Conservation (phyloP, 1,284 basidiomycete species). For the Tremellales sp. region DNA sequence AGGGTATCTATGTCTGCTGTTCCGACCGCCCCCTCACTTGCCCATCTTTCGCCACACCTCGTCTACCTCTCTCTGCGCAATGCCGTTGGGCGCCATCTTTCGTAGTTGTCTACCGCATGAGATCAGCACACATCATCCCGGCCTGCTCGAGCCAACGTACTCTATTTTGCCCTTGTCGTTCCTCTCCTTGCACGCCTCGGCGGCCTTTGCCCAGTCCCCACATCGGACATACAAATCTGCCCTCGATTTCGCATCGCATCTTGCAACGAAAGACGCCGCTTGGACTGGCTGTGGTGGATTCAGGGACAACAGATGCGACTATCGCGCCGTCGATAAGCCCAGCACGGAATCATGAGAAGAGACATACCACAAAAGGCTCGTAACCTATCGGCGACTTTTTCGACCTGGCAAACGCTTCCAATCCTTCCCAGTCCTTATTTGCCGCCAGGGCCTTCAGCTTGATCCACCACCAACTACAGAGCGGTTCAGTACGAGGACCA, state of each 20-base stretch:
- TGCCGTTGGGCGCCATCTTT: constrained; percentile 67
- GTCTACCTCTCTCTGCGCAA: constrained; percentile 73
- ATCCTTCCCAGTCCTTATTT: constrained; percentile 73
- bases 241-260: constrained; percentile 76
- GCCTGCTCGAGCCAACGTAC: too few species aligned
- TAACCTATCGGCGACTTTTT: constrained; percentile 93
- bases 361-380: constrained; percentile 81
- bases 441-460: constrained; percentile 77
- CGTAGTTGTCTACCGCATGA: constrained; percentile 58
- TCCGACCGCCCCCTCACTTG: too few species aligned
- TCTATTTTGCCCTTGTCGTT: constrained; percentile 74
- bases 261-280: constrained; percentile 68
- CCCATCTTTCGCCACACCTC: constrained; percentile 52
- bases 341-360: constrained; percentile 34
- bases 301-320: constrained; percentile 43
- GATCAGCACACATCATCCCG: constrained; percentile 43
- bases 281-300: constrained; percentile 57
- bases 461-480: constrained; percentile 70
- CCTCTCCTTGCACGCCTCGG: constrained; percentile 78
- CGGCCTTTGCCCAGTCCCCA: constrained; percentile 82
- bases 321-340: background rate
- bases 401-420: constrained; percentile 77
- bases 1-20: too few species aligned
- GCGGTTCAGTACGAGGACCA: background rate
- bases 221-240: constrained; percentile 82